Evolutionary conservation across 306 rosid genomes (phyloP).

Genomic region (Medicago ruthenica): DNA sequence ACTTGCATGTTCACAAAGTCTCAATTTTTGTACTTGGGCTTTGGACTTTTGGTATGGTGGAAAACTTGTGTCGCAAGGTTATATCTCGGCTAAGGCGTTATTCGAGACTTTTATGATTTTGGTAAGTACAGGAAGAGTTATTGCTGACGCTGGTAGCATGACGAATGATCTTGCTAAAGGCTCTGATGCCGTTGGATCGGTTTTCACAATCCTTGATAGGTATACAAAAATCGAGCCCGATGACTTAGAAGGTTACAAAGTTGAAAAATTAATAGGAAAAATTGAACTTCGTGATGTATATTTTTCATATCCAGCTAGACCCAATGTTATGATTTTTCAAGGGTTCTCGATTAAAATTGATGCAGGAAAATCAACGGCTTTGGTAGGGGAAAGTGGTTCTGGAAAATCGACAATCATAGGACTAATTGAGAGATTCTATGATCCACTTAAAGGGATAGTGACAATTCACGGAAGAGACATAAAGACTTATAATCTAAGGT

Average conservation of each 20-base stretch:
- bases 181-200: constrained; percentile 67
- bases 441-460: constrained; percentile 64
- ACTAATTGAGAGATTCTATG: constrained; percentile 81
- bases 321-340: constrained; percentile 66
- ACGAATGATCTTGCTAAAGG: constrained; percentile 84
- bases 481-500: constrained; percentile 59
- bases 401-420: constrained; percentile 89
- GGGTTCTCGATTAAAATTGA: constrained; percentile 76
- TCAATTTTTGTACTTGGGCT: constrained; percentile 65
- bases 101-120: constrained; percentile 81
- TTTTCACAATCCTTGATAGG: constrained; percentile 71
- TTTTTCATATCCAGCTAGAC: constrained; percentile 81
- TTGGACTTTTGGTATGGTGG: constrained; percentile 90
- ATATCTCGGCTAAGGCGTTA: constrained; percentile 52
- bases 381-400: constrained; percentile 89
- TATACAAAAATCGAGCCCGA: constrained; percentile 75
- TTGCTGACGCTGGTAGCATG: constrained; percentile 95
- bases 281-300: constrained; percentile 59
- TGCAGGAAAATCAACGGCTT: constrained; percentile 77
- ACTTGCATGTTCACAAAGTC: constrained; percentile 71
- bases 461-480: constrained; percentile 69
- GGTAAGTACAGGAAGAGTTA: constrained; percentile 79
- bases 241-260: constrained; percentile 55
- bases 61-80: constrained; percentile 57
- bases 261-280: constrained; percentile 56